Base-by-base conservation (phyloP, 2,329 filamentous ascomycete genomes). In the Paracorniculantispora psalliotae region DNA sequence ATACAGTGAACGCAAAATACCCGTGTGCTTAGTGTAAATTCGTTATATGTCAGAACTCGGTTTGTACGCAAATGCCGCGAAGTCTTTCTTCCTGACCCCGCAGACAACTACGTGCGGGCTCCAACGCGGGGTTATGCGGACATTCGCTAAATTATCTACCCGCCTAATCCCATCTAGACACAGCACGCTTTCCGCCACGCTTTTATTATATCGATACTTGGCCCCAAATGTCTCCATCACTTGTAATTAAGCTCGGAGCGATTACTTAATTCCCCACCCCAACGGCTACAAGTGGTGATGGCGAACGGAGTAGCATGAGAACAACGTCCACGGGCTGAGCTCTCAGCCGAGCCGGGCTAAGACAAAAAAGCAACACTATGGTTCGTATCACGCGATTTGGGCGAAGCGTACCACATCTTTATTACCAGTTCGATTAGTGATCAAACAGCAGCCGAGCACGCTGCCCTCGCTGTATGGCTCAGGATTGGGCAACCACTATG, bases 51-150 rank as follows among this genome's bases (percentile, higher is more conserved):
- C 12, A 30, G 10, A 21, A 9, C 33, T 21, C 3, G n/a, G 7
- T 33, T 33, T 12, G n/a, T 19, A 19, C 13, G 13, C 26, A 54
- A 54, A 54, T 13, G 17, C 37, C 25, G 51, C 51, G 26, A 33
- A 43, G n/a, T n/a, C 3, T 28, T n/a, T n/a, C 15, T 30, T 15
- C 37, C 12, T n/a, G n/a, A 28, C 30, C 28, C 47, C 13, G 41
- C 21, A 44, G 19, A 44, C 41, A 23, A 21, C 6, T 44, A n/a
- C n/a, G n/a, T 9, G 0, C 10, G 17, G 6, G 15, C 9, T 37
- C 15, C n/a, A 21, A 9, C 37, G 52, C 52, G 52, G 30, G 52
- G 43, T 46, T 55, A 55, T 55, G 43, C 52, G 52, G 51, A 33
- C 51, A 39, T 55, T 39, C 28, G 30, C 41, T 33, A 21, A 23